Evolutionary conservation across 2,329 filamentous ascomycete species (phyloP).

Genomic region (Colletotrichum sp.): DNA sequence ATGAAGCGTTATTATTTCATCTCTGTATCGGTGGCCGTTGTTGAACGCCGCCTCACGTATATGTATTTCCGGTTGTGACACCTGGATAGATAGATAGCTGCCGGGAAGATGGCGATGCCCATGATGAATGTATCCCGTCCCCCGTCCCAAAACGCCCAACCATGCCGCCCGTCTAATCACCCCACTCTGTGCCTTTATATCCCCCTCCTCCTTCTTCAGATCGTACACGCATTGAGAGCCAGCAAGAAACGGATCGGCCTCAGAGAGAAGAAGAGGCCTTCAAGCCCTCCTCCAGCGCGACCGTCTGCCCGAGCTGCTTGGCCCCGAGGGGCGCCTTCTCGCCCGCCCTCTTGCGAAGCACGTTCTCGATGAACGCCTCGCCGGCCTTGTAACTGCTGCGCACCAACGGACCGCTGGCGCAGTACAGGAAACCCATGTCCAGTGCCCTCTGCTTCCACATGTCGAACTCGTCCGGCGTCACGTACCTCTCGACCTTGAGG

Average conservation of each 20-base stretch:
- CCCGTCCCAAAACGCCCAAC: constrained; percentile 1
- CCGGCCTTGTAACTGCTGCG: constrained; percentile 97
- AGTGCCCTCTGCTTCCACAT: constrained; percentile 88
- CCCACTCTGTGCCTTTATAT: background rate
- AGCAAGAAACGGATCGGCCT: background rate
- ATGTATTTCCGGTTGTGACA: background rate
- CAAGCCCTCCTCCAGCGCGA: constrained; percentile 37
- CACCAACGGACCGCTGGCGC: constrained; percentile 90
- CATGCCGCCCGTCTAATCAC: background rate
- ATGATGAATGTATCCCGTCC: constrained; percentile 12
- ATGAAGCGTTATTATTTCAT: background rate
- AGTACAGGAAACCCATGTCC: constrained; percentile 96
- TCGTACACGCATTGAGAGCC: background rate
- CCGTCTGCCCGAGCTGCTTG: constrained; percentile 40
- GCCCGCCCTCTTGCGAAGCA: constrained; percentile 79
- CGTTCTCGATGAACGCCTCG: constrained; percentile 98
- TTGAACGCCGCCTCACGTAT: constrained; percentile 7
- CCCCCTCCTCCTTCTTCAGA: background rate
- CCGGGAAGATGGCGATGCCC: constrained; percentile 9
- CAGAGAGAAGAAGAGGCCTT: background rate
- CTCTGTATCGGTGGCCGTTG: background rate
- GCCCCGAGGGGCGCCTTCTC: constrained; percentile 36
- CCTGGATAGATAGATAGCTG: background rate
- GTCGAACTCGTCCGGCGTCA: constrained; percentile 91
- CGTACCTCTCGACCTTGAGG: constrained; percentile 95